Evolutionary conservation across 2,329 filamentous ascomycete species (phyloP).

Genomic region (Aspergillus piperis): DNA sequence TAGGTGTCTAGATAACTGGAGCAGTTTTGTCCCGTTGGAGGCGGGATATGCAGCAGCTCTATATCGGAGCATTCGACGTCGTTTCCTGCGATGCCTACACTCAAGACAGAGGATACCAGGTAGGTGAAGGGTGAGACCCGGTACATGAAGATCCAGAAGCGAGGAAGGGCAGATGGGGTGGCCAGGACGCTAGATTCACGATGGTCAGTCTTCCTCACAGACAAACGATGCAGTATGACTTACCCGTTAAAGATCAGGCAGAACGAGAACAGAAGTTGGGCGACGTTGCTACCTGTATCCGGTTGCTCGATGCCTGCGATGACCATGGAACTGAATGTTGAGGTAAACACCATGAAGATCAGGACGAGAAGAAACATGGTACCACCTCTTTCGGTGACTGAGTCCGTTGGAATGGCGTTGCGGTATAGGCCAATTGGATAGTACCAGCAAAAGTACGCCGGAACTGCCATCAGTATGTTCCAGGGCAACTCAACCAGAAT

Average conservation of each 20-base stretch:
- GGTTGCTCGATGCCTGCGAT: constrained; percentile 69
- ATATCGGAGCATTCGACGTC: constrained; percentile 35
- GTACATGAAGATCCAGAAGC: constrained; percentile 81
- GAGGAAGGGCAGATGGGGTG: constrained; percentile 58
- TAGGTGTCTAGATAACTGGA: constrained; percentile 62
- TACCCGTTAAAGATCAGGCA: constrained; percentile 58
- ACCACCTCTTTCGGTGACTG: constrained; percentile 55
- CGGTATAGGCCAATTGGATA: constrained; percentile 57
- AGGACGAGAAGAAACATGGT: constrained; percentile 65
- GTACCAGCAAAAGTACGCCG: constrained; percentile 67
- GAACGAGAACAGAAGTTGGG: constrained; percentile 59
- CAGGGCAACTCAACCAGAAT: constrained; percentile 69
- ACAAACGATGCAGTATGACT: constrained; percentile 3
- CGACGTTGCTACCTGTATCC: constrained; percentile 64
- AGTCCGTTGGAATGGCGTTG: constrained; percentile 37
- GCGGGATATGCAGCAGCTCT: constrained; percentile 37
- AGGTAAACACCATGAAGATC: constrained; percentile 68
- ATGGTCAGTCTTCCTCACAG: not conserved
- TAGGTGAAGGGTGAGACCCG: constrained; percentile 68
- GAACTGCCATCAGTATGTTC: constrained; percentile 56
- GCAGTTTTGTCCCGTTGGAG: constrained; percentile 66
- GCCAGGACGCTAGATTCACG: constrained; percentile 57
- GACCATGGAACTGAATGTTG: constrained; percentile 70
- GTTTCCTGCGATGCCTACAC: constrained; percentile 35
- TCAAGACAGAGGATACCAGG: constrained; percentile 46